Base-by-base conservation (phyloP, 164 flowering plant species). In the Nymphaea colorata region DNA sequence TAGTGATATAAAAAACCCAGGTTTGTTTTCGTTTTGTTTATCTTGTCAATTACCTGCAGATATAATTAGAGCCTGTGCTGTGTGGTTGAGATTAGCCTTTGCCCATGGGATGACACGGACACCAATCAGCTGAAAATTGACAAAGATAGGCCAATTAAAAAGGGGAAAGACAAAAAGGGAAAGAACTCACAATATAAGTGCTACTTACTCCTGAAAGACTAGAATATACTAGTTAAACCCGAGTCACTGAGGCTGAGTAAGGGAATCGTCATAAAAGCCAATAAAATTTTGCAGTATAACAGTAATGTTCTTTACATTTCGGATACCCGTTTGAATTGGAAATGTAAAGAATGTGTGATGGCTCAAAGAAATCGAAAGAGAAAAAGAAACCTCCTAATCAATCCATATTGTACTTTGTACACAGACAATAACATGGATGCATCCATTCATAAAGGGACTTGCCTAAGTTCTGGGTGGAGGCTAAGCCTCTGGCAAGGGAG, bases 101-200 rank as follows among this genome's bases (percentile, higher is more conserved):
- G 95, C 97, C 98, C 97, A 91, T 43, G 97, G 98, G 72, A 88
- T 15, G 62, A 69, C 74, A 12, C 98, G 97, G 77, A 82, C 87
- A 42, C 87, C 97, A 64, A 75, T 67, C 74, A 94, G 71, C 98
- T 94, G 90, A 16, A n/a, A 25, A 61, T 61, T 45, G 11, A 45
- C 11, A 59, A 67, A 73, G 25, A 67, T 4, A 16, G 25, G 61
- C 61, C 3, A 68, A 17, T 42, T 3, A 45, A 44, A 68, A 61
- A 61, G 15, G 62, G 42, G 8, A 15, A 8, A 8, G 59, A 8
- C n/a, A 44, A 68, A 61, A 61, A 10, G 62, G 42, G 8, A 15
- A 8, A 8, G 59, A 8, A 15, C 12, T 55, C 59, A 55, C 59
- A 8, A 8, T 8, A 8, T 55, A 55, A 55, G 10, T 8, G 16